Evolutionary conservation across 768 basidiomycete species (phyloP), one percentile per base, ranked within the genome.

Genomic region (Boletellus emodensis): DNA sequence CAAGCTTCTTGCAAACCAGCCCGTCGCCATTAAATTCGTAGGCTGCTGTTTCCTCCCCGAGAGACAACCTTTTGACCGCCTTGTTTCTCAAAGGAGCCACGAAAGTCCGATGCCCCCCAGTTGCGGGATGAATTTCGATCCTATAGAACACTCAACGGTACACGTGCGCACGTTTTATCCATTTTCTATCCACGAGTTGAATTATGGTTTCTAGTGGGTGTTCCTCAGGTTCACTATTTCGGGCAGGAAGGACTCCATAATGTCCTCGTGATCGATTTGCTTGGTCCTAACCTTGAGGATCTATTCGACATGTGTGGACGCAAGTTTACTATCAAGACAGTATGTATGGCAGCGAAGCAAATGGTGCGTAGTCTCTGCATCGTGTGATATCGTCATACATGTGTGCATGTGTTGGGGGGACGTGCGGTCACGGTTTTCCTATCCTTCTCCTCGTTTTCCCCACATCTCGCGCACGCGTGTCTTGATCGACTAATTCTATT

Each of bases 241-340:
- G 95, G 95, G 42, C 94, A 96, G 69, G 95, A 99, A 71, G 96
- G 95, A 13, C 79, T 98, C 37, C 96, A 99, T 74, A 99, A 99
- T 69, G 91, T 90, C 49, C 81, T 91, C 43, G 89, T 90, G 67
- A 90, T 94, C 53, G 95, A 99, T 72, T 78, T 99, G 28, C 78
- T 99, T 13, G 96, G 95, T n/a, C 95, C 95, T 18, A 95, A 94
- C 61, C 74, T 99, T 39, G 95, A 99, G 72, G 95, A 99, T 66
- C 78, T 99, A 32, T 98, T 99, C 65, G 95, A 98, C 71, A 94
- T 96, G 92, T 98, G 94, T 67, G 84, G 87, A n/a, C 86, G 95
- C 58, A 97, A 97, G 72, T 99, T 98, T 73, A 83, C 83, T 46
- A 85, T 95, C 69, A 99, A 99, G 81, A 98, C 95, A 0, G 95